Evolutionary conservation across 1,284 basidiomycete genomes (phyloP), one percentile per base, ranked within the genome.

Genomic region (Butyriboletus appendiculatus): DNA sequence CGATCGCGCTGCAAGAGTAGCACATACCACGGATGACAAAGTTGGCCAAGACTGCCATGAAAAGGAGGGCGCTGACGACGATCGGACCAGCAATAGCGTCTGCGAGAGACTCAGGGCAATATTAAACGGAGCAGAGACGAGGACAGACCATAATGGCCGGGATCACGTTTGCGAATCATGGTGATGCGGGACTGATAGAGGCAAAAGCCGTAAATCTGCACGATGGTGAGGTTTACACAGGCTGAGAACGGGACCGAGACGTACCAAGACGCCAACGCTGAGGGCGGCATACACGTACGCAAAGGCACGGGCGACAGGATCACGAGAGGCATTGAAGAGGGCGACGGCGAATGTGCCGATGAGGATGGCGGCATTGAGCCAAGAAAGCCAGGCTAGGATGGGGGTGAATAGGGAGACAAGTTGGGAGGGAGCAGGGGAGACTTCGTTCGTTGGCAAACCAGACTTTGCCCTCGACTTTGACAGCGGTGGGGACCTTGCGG

Each of bases 391-490:
- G 3, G 95, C 90, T 92, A 49, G 8, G 50, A 16, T 0, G 33
- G 48, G 42, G 48, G 45, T 62, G 43, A 59, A 35, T 32, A 24
- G 18, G 9, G 11, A 34, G 22, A 52, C 9, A 15, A 32, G 35
- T 4, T 0, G 16, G 10, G 20, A 53, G 33, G 43, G 35, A 34
- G 35, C 12, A 4, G 38, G 30, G 72, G 79, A 51, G 56, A 93
- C 91, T 99, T 62, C 97, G 80, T 74, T 99, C 97, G 70, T 98
- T 98, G 8, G 97, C 96, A 75, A 99, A 98, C 92, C 96, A 99
- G 40, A 99, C 96, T 69, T 99, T 99, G 32, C 90, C 91, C 72
- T 99, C 96, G 37, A 99, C 93, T 61, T 90, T 90, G 62, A 98
- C 82, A 1, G 94, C 90, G 0, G 95, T 92, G 0, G 91, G 80